phyloP scores from a whole-genome alignment of 164 flowering plant species.

The Aristolochia californica region DNA sequence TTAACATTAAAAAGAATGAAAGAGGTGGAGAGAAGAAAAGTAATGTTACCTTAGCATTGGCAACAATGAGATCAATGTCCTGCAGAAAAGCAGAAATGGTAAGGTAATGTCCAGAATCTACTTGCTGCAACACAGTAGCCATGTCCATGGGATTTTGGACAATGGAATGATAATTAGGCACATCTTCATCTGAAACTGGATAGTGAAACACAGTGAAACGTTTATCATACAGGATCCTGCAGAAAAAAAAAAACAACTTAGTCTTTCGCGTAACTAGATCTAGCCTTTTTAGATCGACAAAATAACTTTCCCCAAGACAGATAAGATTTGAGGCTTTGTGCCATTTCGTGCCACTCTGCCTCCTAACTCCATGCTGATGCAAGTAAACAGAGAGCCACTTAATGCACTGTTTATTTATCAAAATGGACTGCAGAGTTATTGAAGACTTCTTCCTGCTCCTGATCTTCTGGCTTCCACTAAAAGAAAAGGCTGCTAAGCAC shows the following conservation, averaged over 20 bases:
- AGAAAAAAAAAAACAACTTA: not conserved
- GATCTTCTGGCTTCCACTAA: not conserved
- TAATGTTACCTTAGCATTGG: constrained; percentile 74
- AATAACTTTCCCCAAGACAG: not conserved
- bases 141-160: constrained; percentile 94
- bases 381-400: too few relatives aligned
- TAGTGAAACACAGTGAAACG: constrained; percentile 84
- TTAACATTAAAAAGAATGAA: not conserved
- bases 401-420: too few relatives aligned
- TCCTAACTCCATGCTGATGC: too few relatives aligned
- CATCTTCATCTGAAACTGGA: constrained; percentile 97
- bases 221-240: constrained; percentile 93
- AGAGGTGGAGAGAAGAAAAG: not conserved
- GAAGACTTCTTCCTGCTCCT: too few relatives aligned
- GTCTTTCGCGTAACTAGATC: not conserved
- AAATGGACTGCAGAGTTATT: too few relatives aligned
- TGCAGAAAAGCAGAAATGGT: constrained; percentile 67
- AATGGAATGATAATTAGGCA: constrained; percentile 83
- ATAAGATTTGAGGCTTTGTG: not conserved
- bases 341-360: too few relatives aligned
- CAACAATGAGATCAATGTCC: constrained; percentile 79
- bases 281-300: too few relatives aligned
- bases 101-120: constrained; percentile 81
- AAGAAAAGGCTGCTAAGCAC: not conserved
- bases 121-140: constrained; percentile 82